A percentile compares a stretch with the other conserved stretches of the same genome.
Conservation (phyloP, 805 yeast species). For the Hanseniaspora clermontiae region DNA sequence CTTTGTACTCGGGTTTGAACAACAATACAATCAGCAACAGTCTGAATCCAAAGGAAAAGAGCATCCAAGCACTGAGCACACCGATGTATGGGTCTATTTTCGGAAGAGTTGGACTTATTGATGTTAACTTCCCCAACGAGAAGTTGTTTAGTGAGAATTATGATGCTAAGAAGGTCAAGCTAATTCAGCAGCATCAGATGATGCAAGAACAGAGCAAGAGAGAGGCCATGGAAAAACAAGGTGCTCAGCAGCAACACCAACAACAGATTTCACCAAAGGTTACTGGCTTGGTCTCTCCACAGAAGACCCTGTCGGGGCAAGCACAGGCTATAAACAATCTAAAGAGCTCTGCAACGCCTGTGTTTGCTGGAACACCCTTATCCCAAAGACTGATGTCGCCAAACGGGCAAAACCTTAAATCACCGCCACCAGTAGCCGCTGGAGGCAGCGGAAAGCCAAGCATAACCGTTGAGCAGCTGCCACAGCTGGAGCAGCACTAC, state of each 20-base stretch:
- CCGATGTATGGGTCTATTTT: slow-evolving; percentile 7
- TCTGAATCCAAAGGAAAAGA: slow-evolving; percentile 10
- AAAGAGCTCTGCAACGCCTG: not conserved
- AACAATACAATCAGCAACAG: slow-evolving; percentile 1
- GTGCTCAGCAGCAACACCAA: not conserved
- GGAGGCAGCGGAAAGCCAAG: not conserved
- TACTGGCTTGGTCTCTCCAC: not conserved
- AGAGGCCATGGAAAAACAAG: slow-evolving; percentile 6
- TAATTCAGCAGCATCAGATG: slow-evolving; percentile 7
- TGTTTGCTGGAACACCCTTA: not conserved
- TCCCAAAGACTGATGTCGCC: not conserved
- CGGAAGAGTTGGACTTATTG: slow-evolving; percentile 11
- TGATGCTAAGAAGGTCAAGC: slow-evolving; percentile 8
- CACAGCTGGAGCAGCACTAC: slow-evolving; percentile 8
- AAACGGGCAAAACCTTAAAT: not conserved
- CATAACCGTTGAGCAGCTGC: slow-evolving; percentile 5
- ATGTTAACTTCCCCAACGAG: slow-evolving; percentile 12
- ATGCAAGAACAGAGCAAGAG: slow-evolving; percentile 12
- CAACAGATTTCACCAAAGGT: not conserved
- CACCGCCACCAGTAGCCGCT: not conserved
- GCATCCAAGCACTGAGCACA: slow-evolving; percentile 6
- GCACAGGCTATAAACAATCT: not conserved
- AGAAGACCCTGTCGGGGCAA: not conserved
- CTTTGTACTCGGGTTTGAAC: slow-evolving; percentile 6
- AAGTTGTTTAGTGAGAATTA: slow-evolving; percentile 9